phyloP scores from a whole-genome alignment of 257 asterid species.

The Rubia yunnanensis region DNA sequence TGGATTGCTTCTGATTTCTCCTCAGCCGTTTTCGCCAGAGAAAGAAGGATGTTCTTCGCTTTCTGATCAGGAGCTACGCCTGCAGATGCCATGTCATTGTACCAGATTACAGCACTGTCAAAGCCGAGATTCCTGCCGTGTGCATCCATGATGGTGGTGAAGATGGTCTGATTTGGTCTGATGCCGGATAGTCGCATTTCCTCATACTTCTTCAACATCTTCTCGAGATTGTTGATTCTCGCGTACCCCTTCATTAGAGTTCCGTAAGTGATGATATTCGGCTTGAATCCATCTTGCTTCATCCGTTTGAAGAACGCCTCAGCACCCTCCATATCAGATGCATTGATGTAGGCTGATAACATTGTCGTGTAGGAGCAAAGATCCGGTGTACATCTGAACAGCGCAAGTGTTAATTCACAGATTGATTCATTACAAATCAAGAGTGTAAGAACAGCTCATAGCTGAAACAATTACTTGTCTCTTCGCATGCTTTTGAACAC shows the following conservation, averaged over 20 bases:
- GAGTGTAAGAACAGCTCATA: not conserved
- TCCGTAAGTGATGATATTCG: constrained; percentile 68
- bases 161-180: constrained; percentile 51
- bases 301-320: constrained; percentile 79
- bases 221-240: constrained; percentile 50
- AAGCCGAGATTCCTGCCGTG: constrained; percentile 73
- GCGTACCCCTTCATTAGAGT: constrained; percentile 85
- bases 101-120: constrained; percentile 70
- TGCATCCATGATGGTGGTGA: constrained; percentile 93
- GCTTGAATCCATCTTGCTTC: constrained; percentile 63
- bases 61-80: constrained; percentile 69
- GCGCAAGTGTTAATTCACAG: not conserved
- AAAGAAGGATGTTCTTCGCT: constrained; percentile 77
- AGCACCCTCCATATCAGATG: constrained; percentile 89
- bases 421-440: not conserved
- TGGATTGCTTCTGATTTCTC: constrained; percentile 66
- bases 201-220: constrained; percentile 79
- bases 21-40: constrained; percentile 73
- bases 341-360: constrained; percentile 79
- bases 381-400: constrained; percentile 46
- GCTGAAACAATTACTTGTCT: constrained; percentile 47
- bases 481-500: constrained; percentile 99
- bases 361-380: constrained; percentile 85
- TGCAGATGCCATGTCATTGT: constrained; percentile 64
- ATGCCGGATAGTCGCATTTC: constrained; percentile 57